These are phyloP conservation scores for Botryosphaeria agaves DNA, from an alignment of 2,329 filamentous ascomycete genomes.

Conservation along the genomic window DNA sequence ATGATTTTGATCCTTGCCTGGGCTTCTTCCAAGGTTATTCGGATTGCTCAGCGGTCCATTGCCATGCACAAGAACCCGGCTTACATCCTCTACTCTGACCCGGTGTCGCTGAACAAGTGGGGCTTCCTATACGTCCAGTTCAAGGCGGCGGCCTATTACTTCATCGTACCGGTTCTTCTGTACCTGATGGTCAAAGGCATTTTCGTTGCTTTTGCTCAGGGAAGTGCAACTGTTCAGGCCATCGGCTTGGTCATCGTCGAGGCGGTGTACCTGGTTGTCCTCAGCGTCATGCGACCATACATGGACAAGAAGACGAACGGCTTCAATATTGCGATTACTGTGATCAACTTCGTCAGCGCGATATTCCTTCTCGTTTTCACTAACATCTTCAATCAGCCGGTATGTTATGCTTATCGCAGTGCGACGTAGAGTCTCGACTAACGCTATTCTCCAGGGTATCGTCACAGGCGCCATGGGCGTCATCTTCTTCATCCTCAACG, in stretches of 20 bases:
- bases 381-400: slow-evolving; percentile 66
- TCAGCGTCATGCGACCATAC: slow-evolving; percentile 74
- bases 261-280: slow-evolving; percentile 55
- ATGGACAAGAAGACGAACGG: slow-evolving; percentile 98
- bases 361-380: slow-evolving; percentile 85
- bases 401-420: slow-evolving; percentile 20
- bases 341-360: slow-evolving; percentile 77
- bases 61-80: slow-evolving; percentile 89
- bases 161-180: slow-evolving; percentile 60
- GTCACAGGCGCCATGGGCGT: slow-evolving; percentile 82
- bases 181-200: slow-evolving; percentile 79
- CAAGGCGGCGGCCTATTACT: slow-evolving; percentile 90
- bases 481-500: slow-evolving; percentile 76
- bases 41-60: slow-evolving; percentile 75
- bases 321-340: slow-evolving; percentile 86
- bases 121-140: slow-evolving; percentile 96
- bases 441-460: slow-evolving; percentile 32
- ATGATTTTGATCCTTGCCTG: slow-evolving; percentile 63
- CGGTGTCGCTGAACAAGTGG: slow-evolving; percentile 91
- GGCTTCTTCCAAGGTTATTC: slow-evolving; percentile 80
- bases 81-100: slow-evolving; percentile 92
- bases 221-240: slow-evolving; percentile 53
- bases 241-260: slow-evolving; percentile 74
- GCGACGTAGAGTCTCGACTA: background rate
- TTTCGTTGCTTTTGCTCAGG: slow-evolving; percentile 72